Base-by-base conservation (phyloP, 2,329 filamentous ascomycete species). In the Claviceps sp. region DNA sequence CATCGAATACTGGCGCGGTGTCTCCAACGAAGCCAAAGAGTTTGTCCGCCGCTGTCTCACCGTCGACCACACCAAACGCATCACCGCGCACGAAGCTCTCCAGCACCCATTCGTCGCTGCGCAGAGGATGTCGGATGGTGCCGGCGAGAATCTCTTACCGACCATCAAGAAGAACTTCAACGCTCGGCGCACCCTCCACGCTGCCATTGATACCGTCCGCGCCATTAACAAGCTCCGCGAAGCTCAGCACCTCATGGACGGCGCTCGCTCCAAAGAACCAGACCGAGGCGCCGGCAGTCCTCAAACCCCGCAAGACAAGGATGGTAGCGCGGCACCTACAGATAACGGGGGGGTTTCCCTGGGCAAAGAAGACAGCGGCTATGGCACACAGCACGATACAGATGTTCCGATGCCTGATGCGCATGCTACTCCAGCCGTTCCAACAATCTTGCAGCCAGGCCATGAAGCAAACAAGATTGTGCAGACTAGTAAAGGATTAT, bases 1-100 rank as follows among this genome's bases (percentile, higher is more conserved):
- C 1, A 72, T 87, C 55, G 91, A 96, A 66, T 97, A 97, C 76
- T 98, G 93, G 93, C 86, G 90, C 56, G 89, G 88, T 55, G 91
- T 98, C 56, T 95, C 89, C 24, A 76, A 84, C 50, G 78, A 82
- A 48, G 87, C 91, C 43, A 87, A 94, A 62, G 87, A 95, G 60
- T 98, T 98, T 69, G 95, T 98, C 71, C 82, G 84, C 60, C 79
- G 82, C 57, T 98, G 93, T 65, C 76, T 98, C 51, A 97, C 93
- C 41, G 85, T 96, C 64, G 90, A 97, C 64, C 87, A 90, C 2
- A 78, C 78, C 54, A 79, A 82, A 59, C 87, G 93, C 60, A 93
- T 97, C 79, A 96, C 91, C 1, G 86, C 91, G 8, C 89, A 97
- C 68, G 87, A 84, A 63, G 82, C 82, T 26, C 74, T 85, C 36